Evolutionary conservation across 179 eudicot genomes (phyloP).

Genomic region (Vitellaria paradoxa): DNA sequence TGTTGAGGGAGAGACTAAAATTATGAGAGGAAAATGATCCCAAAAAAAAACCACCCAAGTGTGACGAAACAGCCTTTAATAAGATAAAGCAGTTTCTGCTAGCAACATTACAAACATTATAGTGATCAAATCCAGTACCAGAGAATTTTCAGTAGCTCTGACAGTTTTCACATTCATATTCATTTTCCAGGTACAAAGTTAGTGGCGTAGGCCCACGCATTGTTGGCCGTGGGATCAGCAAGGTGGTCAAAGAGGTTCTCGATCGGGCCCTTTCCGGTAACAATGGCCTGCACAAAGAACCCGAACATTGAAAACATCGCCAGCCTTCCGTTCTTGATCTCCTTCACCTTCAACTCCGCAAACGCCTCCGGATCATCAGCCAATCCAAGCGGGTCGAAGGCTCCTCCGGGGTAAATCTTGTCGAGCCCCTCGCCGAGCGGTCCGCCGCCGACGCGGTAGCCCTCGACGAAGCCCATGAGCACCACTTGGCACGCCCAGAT

Average conservation of each 20-base stretch:
- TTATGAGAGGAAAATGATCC: too few relatives aligned
- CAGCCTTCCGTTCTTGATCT: conserved; percentile 38
- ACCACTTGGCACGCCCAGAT: conserved; percentile 41
- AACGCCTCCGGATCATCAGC: conserved; percentile 44
- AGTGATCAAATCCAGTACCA: too few relatives aligned
- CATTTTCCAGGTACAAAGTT: conserved; percentile 43
- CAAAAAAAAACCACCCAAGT: too few relatives aligned
- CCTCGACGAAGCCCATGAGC: conserved; percentile 35
- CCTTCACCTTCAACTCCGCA: conserved; percentile 42
- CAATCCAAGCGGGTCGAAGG: conserved; percentile 41
- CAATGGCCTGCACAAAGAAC: conserved; percentile 40
- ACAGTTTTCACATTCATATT: background rate
- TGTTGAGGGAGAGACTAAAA: too few relatives aligned
- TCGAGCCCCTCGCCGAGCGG: conserved; percentile 41
- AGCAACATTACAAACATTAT: too few relatives aligned
- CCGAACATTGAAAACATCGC: conserved; percentile 43
- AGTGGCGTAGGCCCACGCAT: conserved; percentile 42
- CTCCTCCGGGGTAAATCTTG: conserved; percentile 37
- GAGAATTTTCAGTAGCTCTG: too few relatives aligned
- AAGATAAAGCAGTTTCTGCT: too few relatives aligned
- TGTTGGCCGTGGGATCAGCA: conserved; percentile 34
- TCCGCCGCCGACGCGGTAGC: conserved; percentile 36
- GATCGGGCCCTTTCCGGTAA: conserved; percentile 39
- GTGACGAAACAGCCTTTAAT: too few relatives aligned
- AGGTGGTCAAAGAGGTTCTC: conserved; percentile 39